A percentile compares a stretch with the other conserved stretches of the same genome.
Evolutionary conservation across 768 basidiomycete species (phyloP).

Genomic region (Boletus subparvulus): DNA sequence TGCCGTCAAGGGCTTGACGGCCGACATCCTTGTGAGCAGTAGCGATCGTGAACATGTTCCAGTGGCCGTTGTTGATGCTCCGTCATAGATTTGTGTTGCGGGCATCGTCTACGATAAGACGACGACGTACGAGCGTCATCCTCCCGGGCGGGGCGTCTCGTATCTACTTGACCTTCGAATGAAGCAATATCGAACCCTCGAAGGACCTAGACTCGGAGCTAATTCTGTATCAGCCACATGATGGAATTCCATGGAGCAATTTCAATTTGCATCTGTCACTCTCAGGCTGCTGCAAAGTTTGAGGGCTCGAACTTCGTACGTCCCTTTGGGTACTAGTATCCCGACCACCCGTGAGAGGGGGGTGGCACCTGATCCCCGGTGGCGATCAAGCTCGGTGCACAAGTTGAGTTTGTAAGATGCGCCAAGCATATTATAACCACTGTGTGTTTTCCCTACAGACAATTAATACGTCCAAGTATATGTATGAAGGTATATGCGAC

Average conservation of each 20-base stretch:
- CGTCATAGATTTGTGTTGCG: conserved; percentile 43
- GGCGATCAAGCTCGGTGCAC: too few species aligned
- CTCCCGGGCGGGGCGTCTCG: conserved; percentile 46
- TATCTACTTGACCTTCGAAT: conserved; percentile 29
- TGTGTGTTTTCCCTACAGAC: not conserved
- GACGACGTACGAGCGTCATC: conserved; percentile 57
- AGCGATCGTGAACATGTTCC: not conserved
- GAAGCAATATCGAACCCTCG: conserved; percentile 20
- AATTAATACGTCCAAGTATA: too few species aligned
- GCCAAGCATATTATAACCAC: not conserved
- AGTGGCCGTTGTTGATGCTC: not conserved
- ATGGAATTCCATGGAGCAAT: not conserved
- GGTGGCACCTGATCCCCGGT: too few species aligned
- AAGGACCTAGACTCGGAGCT: not conserved
- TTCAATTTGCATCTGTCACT: too few species aligned
- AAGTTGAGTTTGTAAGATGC: too few species aligned
- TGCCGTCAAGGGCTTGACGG: conserved; percentile 80
- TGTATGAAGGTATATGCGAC: too few species aligned
- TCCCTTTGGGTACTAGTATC: too few species aligned
- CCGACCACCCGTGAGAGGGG: too few species aligned
- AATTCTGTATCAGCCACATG: not conserved
- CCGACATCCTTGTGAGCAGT: conserved; percentile 72
- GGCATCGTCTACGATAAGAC: conserved; percentile 57
- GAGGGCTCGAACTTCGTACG: not conserved
- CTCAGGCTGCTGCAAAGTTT: not conserved